Conservation (phyloP, 345 rosid genomes). For the Eucalyptus sp. region DNA sequence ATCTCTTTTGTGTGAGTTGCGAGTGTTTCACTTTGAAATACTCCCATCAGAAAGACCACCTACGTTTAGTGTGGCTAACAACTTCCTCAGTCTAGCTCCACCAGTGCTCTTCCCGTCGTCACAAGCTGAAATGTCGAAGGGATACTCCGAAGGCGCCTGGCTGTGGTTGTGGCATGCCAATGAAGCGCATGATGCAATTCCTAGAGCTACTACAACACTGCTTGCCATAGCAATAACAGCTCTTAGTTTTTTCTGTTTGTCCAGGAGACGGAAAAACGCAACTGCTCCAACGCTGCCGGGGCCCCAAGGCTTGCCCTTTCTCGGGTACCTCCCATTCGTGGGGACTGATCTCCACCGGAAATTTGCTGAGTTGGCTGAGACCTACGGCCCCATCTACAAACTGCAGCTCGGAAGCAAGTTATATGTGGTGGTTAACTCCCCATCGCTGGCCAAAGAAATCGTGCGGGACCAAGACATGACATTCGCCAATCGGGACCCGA, state of each 20-base stretch:
- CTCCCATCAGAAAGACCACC: no score
- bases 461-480: no score
- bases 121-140: neutral
- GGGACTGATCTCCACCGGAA: slow-evolving; percentile 3
- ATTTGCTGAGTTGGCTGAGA: slow-evolving; percentile 4
- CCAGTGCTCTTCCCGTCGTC: no score
- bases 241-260: neutral
- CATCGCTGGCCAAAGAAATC: no score
- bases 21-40: no score
- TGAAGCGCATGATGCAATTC: neutral
- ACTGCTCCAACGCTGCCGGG: slow-evolving; percentile 4
- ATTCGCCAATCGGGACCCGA: no score
- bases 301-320: slow-evolving; percentile 22
- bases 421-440: neutral
- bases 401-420: slow-evolving; percentile 16
- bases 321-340: slow-evolving; percentile 34
- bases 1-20: no score
- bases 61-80: no score
- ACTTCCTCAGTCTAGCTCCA: no score
- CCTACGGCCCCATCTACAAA: slow-evolving; percentile 25
- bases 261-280: neutral
- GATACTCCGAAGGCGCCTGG: neutral
- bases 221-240: neutral
- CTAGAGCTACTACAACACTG: neutral
- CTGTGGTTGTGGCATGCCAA: neutral